A percentile compares a stretch with the other conserved stretches of the same genome.
phyloP scores from a whole-genome alignment of 2,329 filamentous ascomycete species.

The Chaetomium olivaceum region DNA sequence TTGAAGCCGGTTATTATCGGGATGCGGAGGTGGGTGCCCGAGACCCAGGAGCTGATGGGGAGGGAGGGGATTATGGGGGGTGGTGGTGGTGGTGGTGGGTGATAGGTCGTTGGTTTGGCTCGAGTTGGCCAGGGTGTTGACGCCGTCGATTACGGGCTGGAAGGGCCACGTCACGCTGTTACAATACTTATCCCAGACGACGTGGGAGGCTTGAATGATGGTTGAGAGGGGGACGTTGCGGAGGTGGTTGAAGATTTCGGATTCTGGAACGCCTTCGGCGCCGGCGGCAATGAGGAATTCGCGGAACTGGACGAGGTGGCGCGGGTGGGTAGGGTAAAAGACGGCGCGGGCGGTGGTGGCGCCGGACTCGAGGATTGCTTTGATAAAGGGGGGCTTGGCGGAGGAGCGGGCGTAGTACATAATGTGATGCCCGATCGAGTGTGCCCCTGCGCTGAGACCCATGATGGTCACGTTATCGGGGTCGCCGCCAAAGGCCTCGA shows the following conservation, averaged over 20 bases:
- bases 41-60: constrained; percentile 61
- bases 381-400: constrained; percentile 50
- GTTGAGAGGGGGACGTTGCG: constrained; percentile 43
- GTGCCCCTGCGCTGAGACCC: constrained; percentile 63
- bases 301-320: constrained; percentile 57
- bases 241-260: constrained; percentile 54
- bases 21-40: constrained; percentile 54
- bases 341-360: constrained; percentile 57
- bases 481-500: constrained; percentile 62
- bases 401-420: constrained; percentile 47
- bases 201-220: constrained; percentile 45
- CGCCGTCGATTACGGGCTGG: constrained; percentile 66
- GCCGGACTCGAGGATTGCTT: constrained; percentile 59
- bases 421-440: constrained; percentile 69
- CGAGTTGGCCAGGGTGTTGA: constrained; percentile 33
- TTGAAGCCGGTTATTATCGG: constrained; percentile 71
- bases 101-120: not conserved
- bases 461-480: constrained; percentile 58
- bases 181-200: constrained; percentile 48
- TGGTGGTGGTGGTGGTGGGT: not conserved
- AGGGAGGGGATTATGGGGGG: constrained; percentile 55
- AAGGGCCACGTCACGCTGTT: constrained; percentile 60
- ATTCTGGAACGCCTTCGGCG: constrained; percentile 50
- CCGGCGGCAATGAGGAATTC: constrained; percentile 55
- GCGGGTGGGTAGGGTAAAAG: constrained; percentile 53